phyloP scores from a whole-genome alignment of 352 stramenopile genomes.

The Saprolegnia diclina region DNA sequence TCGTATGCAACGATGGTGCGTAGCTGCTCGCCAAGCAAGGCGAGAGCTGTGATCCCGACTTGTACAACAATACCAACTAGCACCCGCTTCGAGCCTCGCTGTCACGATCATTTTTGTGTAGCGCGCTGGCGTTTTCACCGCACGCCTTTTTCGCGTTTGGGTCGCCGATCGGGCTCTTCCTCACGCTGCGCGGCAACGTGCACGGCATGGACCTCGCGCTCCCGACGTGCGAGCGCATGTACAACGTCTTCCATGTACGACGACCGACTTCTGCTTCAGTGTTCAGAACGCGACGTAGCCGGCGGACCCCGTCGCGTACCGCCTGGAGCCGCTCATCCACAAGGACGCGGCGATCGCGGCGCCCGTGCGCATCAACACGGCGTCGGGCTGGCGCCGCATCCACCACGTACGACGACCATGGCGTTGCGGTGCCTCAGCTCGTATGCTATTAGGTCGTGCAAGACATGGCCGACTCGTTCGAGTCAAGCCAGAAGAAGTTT shows the following conservation, averaged over 20 bases:
- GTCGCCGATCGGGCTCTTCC: conserved; percentile 86
- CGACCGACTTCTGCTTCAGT: too few relatives aligned
- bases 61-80: background rate
- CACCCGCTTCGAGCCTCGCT: background rate
- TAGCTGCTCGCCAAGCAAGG: conserved; percentile 10
- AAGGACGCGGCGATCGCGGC: background rate
- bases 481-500: conserved; percentile 22
- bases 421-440: background rate
- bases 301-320: conserved; percentile 92
- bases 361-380: conserved; percentile 22
- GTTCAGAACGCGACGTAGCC: too few relatives aligned
- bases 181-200: conserved; percentile 87
- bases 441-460: conserved; percentile 10
- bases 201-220: conserved; percentile 63
- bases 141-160: conserved; percentile 88
- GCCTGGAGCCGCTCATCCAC: conserved; percentile 90
- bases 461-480: conserved; percentile 27
- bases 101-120: background rate
- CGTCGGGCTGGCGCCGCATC: conserved; percentile 20
- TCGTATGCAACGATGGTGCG: background rate
- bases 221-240: conserved; percentile 78
- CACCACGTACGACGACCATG: conserved; percentile 28
- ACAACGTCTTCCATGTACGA: conserved; percentile 91
- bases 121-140: conserved; percentile 60
- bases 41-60: background rate